A percentile compares a stretch with the other conserved stretches of the same genome.
Conservation (phyloP, 1,139 yeast genomes). For the Pichia sp. region DNA sequence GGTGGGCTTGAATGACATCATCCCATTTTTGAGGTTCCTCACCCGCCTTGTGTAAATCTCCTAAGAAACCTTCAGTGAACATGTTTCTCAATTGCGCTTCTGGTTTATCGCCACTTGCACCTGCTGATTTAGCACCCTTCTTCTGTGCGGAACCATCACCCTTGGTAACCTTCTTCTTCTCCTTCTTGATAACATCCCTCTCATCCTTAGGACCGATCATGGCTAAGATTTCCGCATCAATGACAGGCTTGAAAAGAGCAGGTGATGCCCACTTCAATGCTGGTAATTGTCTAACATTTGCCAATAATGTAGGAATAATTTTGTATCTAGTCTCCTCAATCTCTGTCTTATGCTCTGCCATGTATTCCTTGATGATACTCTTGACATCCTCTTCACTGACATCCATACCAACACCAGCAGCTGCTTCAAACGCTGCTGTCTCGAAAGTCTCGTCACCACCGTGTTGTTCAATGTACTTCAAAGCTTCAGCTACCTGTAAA, state of each 20-base stretch:
- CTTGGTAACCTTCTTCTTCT: slow-evolving; percentile 44
- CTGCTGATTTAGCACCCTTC: too few species aligned
- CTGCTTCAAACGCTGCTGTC: slow-evolving; percentile 44
- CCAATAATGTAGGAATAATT: slow-evolving; percentile 66
- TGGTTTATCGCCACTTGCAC: slow-evolving; percentile 1
- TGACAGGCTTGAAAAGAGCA: slow-evolving; percentile 72
- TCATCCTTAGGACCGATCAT: slow-evolving; percentile 93
- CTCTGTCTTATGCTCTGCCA: slow-evolving; percentile 49
- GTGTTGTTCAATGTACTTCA: slow-evolving; percentile 52
- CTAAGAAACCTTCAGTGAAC: slow-evolving; percentile 94
- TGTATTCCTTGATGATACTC: slow-evolving; percentile 48
- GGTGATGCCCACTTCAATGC: slow-evolving; percentile 91
- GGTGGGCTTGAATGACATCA: slow-evolving; percentile 73
- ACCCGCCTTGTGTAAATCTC: slow-evolving; percentile 92
- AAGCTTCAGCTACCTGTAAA: slow-evolving; percentile 78
- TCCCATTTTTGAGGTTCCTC: slow-evolving; percentile 89
- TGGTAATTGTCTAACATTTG: slow-evolving; percentile 66
- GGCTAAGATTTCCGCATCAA: slow-evolving; percentile 66
- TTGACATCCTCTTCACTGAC: slow-evolving; percentile 62
- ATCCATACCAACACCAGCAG: slow-evolving; percentile 77
- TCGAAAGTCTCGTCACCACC: slow-evolving; percentile 31
- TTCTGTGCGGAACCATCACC: not conserved
- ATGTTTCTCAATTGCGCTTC: slow-evolving; percentile 54
- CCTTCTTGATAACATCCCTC: slow-evolving; percentile 78
- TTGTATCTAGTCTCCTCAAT: slow-evolving; percentile 70